Evolutionary conservation across 805 yeast genomes (phyloP), one percentile per base, ranked within the genome.

Genomic region (Ogataea paraovalis): DNA sequence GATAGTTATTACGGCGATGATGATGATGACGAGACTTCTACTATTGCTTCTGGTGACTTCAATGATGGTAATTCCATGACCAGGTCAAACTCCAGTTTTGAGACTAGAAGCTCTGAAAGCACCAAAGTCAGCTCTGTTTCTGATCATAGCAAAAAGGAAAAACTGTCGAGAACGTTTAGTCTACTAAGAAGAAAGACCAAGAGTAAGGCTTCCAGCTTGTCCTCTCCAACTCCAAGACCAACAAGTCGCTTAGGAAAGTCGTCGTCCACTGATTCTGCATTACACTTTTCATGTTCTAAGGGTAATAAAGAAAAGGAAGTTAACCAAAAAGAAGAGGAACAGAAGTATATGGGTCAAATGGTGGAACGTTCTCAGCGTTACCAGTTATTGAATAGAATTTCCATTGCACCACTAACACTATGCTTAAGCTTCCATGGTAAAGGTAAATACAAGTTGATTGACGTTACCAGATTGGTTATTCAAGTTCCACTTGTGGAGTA

Each of bases 351-450:
- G 12, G 45, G 65, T 1, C 56, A 69, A 25, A 73, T 77, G 58
- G 66, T 75, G 45, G 57, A 65, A 18, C 59, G 83, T 42, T 70
- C 81, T 0, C 57, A 71, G 13, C 65, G 64, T 43, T 78, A 68
- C 55, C 68, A 69, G 39, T 65, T 77, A 49, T 59, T 74, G 27
- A 59, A 66, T 5, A 56, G 61, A 39, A 56, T 72, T 39, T 62
- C 63, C 20, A 54, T 65, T 16, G 43, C 55, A n/a, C 58, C 61
- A 5, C 42, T 57, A 22, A 44, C 44, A 12, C 44, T 92, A 8
- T 73, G 82, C 44, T 72, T 91, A 16, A 87, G 96, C 46, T 91
- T 87, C 69, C 83, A 82, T 60, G 96, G 95, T 3, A 80, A 80
- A 19, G 87, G 90, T 16, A 74, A 80, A 25, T 72, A 79, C 52